Evolutionary conservation across 208 protist genomes (phyloP).

Genomic region (Leishmania aethiopica): DNA sequence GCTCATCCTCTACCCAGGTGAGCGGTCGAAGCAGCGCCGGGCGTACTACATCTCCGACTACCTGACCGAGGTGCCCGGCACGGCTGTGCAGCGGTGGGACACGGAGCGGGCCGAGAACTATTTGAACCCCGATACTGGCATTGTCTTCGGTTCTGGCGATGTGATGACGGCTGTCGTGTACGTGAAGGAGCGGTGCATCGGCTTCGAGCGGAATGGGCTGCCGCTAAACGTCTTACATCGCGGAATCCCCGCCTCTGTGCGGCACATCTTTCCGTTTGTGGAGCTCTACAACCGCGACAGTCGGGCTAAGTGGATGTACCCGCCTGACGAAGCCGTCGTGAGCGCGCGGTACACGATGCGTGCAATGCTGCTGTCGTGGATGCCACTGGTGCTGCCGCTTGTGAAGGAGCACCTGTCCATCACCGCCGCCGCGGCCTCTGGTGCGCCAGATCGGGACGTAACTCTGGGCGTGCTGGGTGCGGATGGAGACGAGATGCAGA

Average conservation of each 20-base stretch:
- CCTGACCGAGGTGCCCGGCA: slow-evolving; percentile 44
- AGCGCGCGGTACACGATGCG: slow-evolving; percentile 72
- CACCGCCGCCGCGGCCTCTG: neutral
- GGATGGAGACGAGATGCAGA: slow-evolving; percentile 74
- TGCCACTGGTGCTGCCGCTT: slow-evolving; percentile 37
- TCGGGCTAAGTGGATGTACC: slow-evolving; percentile 75
- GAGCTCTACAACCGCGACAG: slow-evolving; percentile 82
- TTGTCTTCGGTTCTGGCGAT: slow-evolving; percentile 87
- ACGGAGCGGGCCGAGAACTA: slow-evolving; percentile 44
- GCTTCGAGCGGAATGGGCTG: slow-evolving; percentile 80
- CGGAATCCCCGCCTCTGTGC: slow-evolving; percentile 51
- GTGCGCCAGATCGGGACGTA: slow-evolving; percentile 13
- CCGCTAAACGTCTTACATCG: slow-evolving; percentile 73
- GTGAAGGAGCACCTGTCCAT: slow-evolving; percentile 32
- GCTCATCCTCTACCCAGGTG: slow-evolving; percentile 51
- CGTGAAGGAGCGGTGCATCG: slow-evolving; percentile 55
- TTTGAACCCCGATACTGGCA: slow-evolving; percentile 58
- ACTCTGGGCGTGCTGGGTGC: slow-evolving; percentile 71
- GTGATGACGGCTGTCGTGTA: slow-evolving; percentile 82
- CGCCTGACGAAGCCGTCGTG: slow-evolving; percentile 55
- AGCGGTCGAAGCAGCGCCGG: slow-evolving; percentile 41
- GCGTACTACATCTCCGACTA: slow-evolving; percentile 75
- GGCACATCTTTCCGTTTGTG: slow-evolving; percentile 80
- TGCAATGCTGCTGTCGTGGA: slow-evolving; percentile 67
- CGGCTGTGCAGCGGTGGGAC: slow-evolving; percentile 55